These are phyloP conservation scores for Croton laevigatus DNA, from an alignment of 441 rosid genomes.

Conservation along the genomic window DNA sequence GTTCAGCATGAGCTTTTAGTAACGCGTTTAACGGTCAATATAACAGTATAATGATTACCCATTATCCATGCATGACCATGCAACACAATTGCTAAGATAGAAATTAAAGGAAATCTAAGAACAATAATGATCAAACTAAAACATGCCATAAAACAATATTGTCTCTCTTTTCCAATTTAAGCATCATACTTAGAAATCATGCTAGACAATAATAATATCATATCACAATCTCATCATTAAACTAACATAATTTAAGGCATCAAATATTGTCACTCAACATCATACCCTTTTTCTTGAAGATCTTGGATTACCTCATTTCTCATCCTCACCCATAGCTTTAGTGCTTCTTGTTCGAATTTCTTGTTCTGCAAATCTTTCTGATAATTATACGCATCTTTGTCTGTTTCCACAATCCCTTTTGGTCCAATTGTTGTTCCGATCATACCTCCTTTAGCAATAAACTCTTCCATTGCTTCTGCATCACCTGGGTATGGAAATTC, in stretches of 20 bases:
- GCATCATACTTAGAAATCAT: constrained; percentile 10
- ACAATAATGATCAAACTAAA: neutral
- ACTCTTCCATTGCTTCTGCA: constrained; percentile 82
- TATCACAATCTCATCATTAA: constrained; percentile 7
- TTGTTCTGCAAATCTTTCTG: constrained; percentile 63
- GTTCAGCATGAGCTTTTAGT: no score
- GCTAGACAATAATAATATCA: neutral
- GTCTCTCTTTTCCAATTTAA: neutral
- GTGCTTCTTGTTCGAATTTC: constrained; percentile 63
- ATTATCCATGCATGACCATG: constrained; percentile 3
- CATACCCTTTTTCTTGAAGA: constrained; percentile 73
- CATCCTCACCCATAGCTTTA: constrained; percentile 77
- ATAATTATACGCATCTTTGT: constrained; percentile 46
- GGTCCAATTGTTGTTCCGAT: constrained; percentile 68
- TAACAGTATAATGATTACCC: neutral
- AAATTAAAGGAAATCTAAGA: neutral
- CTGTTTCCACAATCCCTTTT: constrained; percentile 55
- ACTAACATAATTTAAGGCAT: neutral
- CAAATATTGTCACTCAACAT: constrained; percentile 38
- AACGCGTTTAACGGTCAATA: no score
- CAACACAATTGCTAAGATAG: neutral
- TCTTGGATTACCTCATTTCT: constrained; percentile 79
- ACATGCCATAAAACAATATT: constrained; percentile 1
- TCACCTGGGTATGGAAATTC: constrained; percentile 85
- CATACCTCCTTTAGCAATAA: constrained; percentile 73